These are phyloP conservation scores for Wickerhamiella kurtzmanii DNA, from an alignment of 805 yeast genomes.

Conservation along the genomic window DNA sequence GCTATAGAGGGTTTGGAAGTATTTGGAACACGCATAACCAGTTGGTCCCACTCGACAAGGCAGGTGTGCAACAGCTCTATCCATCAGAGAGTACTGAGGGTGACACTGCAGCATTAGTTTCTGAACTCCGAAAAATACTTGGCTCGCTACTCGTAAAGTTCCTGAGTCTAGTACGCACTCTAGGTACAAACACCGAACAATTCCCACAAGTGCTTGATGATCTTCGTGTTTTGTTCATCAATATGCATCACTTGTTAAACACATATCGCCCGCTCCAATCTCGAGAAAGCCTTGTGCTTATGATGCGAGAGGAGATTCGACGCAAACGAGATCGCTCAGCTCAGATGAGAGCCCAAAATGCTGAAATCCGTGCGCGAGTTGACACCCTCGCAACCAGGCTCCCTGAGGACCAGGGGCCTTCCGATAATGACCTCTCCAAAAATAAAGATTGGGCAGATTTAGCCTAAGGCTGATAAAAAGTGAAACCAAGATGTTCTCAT, in stretches of 20 bases:
- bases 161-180: conserved; percentile 65
- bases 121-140: conserved; percentile 64
- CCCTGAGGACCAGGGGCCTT: conserved; percentile 5
- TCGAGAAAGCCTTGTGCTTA: conserved; percentile 70
- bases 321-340: conserved; percentile 19
- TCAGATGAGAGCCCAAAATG: conserved; percentile 29
- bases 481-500: no score
- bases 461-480: no score
- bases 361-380: conserved; percentile 30
- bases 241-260: conserved; percentile 81
- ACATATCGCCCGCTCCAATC: conserved; percentile 94
- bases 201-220: conserved; percentile 57
- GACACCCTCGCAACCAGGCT: conserved; percentile 24
- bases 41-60: conserved; percentile 58
- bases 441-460: no score
- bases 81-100: conserved; percentile 19
- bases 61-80: conserved; percentile 70
- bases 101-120: conserved; percentile 13
- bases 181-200: conserved; percentile 58
- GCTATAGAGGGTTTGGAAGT: conserved; percentile 79
- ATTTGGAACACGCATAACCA: conserved; percentile 70
- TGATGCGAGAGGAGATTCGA: conserved; percentile 53
- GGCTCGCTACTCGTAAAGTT: conserved; percentile 69
- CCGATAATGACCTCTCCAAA: no score
- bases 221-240: conserved; percentile 65